Evolutionary conservation across 2,329 filamentous ascomycete species (phyloP).

Genomic region (Aspergillus hortae): DNA sequence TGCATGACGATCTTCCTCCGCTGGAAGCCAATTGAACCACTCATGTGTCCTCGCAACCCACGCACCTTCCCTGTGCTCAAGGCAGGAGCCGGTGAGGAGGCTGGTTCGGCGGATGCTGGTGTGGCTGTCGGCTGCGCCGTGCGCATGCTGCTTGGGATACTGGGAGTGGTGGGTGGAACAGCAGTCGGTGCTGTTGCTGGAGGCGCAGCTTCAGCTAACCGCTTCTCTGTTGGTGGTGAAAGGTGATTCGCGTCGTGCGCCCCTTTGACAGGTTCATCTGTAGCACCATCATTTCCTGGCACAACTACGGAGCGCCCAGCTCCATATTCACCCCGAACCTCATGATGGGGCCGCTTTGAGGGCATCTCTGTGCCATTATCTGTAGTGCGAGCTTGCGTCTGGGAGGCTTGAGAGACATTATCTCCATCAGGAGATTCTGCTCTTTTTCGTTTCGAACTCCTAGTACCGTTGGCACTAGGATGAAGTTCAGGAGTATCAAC

Average conservation of each 20-base stretch:
- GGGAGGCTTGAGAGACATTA: too few relatives aligned
- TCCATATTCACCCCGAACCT: not conserved
- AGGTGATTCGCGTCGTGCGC: too few relatives aligned
- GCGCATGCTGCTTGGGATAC: not conserved
- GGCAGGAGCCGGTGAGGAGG: slow-evolving; percentile 3
- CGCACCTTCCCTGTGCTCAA: slow-evolving; percentile 5
- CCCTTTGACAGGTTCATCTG: not conserved
- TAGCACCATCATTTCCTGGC: not conserved
- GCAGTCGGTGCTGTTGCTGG: not conserved
- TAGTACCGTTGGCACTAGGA: not conserved
- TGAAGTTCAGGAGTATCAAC: not conserved
- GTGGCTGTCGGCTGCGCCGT: not conserved
- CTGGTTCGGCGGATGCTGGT: not conserved
- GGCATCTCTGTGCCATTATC: not conserved
- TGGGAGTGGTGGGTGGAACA: not conserved
- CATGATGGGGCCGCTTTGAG: slow-evolving; percentile 14
- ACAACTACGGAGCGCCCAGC: not conserved
- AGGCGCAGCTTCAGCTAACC: not conserved
- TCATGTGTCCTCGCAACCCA: slow-evolving; percentile 19
- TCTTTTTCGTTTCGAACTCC: not conserved
- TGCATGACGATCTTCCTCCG: slow-evolving; percentile 52
- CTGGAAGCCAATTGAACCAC: slow-evolving; percentile 44
- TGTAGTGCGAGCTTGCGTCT: not conserved
- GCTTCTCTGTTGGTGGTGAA: not conserved
- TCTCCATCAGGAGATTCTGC: not conserved